Percentiles rank a stretch among this genome's conserved stretches.
Conservation (phyloP, 331 rosid genomes). For the Acacia concinna region DNA sequence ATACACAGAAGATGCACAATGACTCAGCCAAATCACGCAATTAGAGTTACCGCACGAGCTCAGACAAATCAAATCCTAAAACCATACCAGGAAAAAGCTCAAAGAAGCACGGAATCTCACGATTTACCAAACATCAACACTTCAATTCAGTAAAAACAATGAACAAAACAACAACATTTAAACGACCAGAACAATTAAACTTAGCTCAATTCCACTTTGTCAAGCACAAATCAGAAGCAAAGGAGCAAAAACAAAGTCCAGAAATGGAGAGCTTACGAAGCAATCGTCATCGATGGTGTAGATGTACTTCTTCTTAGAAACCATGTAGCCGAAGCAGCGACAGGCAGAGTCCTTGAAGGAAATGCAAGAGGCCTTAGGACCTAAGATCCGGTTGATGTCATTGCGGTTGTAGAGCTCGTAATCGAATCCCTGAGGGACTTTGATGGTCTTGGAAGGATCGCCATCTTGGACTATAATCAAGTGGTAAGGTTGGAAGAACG, state of each 20-base stretch:
- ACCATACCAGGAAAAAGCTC: constrained; percentile 2
- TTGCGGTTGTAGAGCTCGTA: background rate
- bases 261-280: constrained; percentile 20
- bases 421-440: background rate
- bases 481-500: background rate
- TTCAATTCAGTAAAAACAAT: background rate
- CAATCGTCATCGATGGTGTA: background rate
- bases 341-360: background rate
- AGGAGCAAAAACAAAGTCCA: background rate
- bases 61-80: constrained; percentile 19
- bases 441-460: background rate
- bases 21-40: background rate
- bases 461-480: background rate
- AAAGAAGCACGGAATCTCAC: background rate
- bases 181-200: background rate
- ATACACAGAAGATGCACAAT: background rate
- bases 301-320: background rate
- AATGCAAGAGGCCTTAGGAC: background rate
- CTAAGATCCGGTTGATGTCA: background rate
- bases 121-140: background rate
- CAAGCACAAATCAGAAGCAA: background rate
- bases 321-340: background rate
- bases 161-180: background rate
- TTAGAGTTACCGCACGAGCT: background rate
- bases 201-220: background rate